Base-by-base conservation (phyloP, 2,329 filamentous ascomycete species). In the Emydomyces testavorans region DNA sequence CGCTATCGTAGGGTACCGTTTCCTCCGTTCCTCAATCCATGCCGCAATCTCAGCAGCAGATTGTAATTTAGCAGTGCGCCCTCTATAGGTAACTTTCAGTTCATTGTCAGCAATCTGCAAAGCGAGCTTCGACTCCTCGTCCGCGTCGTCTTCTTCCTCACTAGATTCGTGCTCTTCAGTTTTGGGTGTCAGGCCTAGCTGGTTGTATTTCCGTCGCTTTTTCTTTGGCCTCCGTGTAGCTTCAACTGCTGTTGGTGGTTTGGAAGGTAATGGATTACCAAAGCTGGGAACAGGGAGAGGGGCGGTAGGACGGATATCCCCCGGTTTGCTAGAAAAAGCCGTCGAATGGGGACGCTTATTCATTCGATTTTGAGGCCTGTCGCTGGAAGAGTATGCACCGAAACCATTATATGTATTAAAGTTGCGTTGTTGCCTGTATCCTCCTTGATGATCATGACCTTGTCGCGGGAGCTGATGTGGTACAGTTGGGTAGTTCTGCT, bases 1-100 rank as follows among this genome's bases (percentile, higher is more conserved):
- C 50, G 78, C 78, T 62, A 79, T 78, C 2, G 89, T 95, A 1
- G 90, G 90, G 62, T 78, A 96, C 44, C 82, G 81, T 54, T 79
- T 82, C 60, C 76, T 83, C 50, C 90, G 79, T 63, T 94, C 87
- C 42, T 79, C 79, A 53, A 93, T 78, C 79, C 87, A 96, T 5
- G 79, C 77, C 20, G 79, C 76, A 48, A 95, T 74, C 59, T 95
- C 88, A 50, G 77, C 77, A 13, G 73, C 62, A 5, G 71, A 72
- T 46, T 71, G 70, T 20, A 82, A 61, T 0, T 68, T 73, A 2
- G 75, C 61, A 37, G 75, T 70, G 56, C 71, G 63, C n/a, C 76
- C 75, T 54, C 72, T 70, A 56, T 78, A 77, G 48, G 76, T 74
- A 53, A 82, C 73, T 28, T 70, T 66, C 26, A 75, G 57, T 43